phyloP scores from a whole-genome alignment of 2,329 filamentous ascomycete species.

The Diaporthe citri region DNA sequence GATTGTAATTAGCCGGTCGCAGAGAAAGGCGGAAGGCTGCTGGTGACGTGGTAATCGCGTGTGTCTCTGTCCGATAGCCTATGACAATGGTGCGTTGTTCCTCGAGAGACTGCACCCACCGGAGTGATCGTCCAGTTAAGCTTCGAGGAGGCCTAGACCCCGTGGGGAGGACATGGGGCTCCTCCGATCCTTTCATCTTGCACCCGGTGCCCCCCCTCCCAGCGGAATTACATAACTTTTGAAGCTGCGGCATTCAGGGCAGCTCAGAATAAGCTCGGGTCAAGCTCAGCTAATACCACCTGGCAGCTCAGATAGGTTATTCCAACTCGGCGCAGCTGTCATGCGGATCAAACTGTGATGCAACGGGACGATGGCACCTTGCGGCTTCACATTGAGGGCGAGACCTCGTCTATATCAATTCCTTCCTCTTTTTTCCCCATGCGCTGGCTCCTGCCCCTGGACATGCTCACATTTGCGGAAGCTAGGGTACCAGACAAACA shows the following conservation, averaged over 20 bases:
- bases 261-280: slow-evolving; percentile 11
- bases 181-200: neutral
- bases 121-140: slow-evolving; percentile 13
- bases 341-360: slow-evolving; percentile 29
- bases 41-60: neutral
- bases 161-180: slow-evolving; percentile 5
- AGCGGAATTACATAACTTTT: neutral
- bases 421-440: neutral
- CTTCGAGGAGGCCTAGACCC: neutral
- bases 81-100: neutral
- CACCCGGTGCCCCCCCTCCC: neutral
- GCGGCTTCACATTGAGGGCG: neutral
- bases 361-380: slow-evolving; percentile 20
- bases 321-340: neutral
- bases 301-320: neutral
- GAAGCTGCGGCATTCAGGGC: neutral
- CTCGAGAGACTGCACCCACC: neutral
- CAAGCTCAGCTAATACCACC: neutral
- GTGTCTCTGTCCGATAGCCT: neutral
- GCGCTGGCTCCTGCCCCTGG: neutral
- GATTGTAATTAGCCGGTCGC: neutral
- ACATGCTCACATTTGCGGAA: neutral
- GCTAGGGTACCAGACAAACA: neutral
- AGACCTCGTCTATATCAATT: neutral
- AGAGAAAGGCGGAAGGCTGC: neutral